Evolutionary conservation across 148 eudicot genomes (phyloP).

Genomic region (Nyssa sinensis): DNA sequence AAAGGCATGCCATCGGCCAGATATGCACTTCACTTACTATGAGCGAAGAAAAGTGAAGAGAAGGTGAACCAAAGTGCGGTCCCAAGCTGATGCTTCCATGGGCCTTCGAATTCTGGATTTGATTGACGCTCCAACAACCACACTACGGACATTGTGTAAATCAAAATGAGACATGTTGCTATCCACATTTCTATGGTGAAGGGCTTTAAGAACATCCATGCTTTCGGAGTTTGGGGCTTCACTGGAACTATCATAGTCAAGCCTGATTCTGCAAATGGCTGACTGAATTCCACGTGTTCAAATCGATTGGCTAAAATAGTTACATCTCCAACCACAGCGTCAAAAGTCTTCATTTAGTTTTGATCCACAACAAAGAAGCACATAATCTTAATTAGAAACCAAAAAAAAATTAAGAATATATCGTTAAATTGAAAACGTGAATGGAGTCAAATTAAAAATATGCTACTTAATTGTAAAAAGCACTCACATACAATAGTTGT

Average conservation of each 20-base stretch:
- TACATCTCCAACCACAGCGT: conserved; percentile 31
- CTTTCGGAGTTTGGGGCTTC: conserved; percentile 2
- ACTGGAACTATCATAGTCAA: conserved; percentile 25
- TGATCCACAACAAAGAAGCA: not conserved
- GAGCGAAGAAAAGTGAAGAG: conserved; percentile 26
- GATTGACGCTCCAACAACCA: conserved; percentile 24
- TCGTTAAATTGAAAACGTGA: too few relatives aligned
- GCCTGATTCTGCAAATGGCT: conserved; percentile 34
- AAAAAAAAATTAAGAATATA: too few relatives aligned
- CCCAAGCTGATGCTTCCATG: conserved; percentile 17
- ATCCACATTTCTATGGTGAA: conserved; percentile 28
- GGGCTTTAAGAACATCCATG: conserved; percentile 33
- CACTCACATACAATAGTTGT: too few relatives aligned
- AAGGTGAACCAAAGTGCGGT: conserved; percentile 24
- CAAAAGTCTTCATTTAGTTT: conserved; percentile 14
- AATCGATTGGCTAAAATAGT: conserved; percentile 22
- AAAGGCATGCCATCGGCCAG: too few relatives aligned
- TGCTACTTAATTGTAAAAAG: too few relatives aligned
- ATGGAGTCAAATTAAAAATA: too few relatives aligned
- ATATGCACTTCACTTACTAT: conserved; percentile 32
- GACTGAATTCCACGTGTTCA: conserved; percentile 29
- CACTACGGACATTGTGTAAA: conserved; percentile 22
- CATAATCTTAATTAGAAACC: too few relatives aligned
- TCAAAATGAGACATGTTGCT: conserved; percentile 12
- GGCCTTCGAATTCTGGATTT: conserved; percentile 19